A percentile compares a stretch with the other conserved stretches of the same genome.
These are phyloP conservation scores for Pyropia yezoensis DNA, from an alignment of 23 red algal species.

Conservation along the genomic window DNA sequence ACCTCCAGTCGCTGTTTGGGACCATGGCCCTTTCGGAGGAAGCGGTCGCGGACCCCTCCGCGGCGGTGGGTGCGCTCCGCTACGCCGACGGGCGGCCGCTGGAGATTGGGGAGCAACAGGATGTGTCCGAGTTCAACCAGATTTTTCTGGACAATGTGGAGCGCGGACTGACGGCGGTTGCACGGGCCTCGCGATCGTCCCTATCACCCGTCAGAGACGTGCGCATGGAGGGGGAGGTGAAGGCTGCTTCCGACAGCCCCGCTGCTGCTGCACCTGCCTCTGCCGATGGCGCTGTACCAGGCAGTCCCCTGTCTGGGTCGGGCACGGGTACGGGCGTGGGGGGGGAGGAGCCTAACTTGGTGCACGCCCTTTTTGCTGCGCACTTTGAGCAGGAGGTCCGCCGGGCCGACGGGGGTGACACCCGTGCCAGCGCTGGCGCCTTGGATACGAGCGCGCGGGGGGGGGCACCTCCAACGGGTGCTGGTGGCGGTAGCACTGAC, in stretches of 20 bases:
- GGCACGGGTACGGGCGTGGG: background rate
- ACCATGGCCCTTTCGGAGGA: slow-evolving; percentile 66
- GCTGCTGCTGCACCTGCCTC: too few relatives aligned
- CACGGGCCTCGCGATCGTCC: background rate
- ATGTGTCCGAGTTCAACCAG: slow-evolving; percentile 90
- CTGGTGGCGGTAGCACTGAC: background rate
- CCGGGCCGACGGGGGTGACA: background rate
- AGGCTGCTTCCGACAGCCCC: too few relatives aligned
- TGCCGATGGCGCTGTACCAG: too few relatives aligned
- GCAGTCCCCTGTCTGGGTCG: background rate
- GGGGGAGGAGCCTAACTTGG: slow-evolving; percentile 20
- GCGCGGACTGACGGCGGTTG: slow-evolving; percentile 16
- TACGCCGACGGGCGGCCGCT: slow-evolving; percentile 37
- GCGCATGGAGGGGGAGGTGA: too few relatives aligned
- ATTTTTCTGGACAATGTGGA: slow-evolving; percentile 85
- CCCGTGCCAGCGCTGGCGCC: background rate
- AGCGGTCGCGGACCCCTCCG: slow-evolving; percentile 60
- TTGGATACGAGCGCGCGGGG: background rate
- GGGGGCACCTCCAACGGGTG: background rate
- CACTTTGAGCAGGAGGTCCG: slow-evolving; percentile 60
- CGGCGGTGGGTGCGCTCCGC: slow-evolving; percentile 50
- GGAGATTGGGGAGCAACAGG: slow-evolving; percentile 84
- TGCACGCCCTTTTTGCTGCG: slow-evolving; percentile 50
- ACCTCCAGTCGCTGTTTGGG: slow-evolving; percentile 91
- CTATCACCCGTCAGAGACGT: background rate